A percentile compares a stretch with the other conserved stretches of the same genome.
Evolutionary conservation across 108 stramenopile genomes (phyloP).

Genomic region (Conticribra guillardii): DNA sequence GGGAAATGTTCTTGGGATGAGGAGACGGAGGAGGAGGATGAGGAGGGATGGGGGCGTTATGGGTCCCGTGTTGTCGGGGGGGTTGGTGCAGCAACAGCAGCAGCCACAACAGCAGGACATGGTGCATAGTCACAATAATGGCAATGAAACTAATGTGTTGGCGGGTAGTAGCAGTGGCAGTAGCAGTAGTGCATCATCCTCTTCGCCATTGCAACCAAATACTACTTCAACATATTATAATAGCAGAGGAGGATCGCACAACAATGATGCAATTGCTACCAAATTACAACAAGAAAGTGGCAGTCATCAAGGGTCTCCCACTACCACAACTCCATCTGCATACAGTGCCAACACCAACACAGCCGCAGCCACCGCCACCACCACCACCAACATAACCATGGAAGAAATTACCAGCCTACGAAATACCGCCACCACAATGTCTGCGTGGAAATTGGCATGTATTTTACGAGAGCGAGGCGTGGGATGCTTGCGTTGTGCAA

Average conservation of each 20-base stretch:
- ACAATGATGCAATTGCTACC: too few species aligned
- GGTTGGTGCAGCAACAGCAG: neutral
- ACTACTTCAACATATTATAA: too few species aligned
- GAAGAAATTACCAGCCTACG: slow-evolving; percentile 37
- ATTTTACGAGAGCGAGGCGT: slow-evolving; percentile 35
- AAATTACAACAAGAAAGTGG: too few species aligned
- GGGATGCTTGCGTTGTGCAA: slow-evolving; percentile 36
- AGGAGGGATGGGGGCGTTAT: slow-evolving; percentile 33
- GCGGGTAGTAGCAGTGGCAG: too few species aligned
- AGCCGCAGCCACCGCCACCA: neutral
- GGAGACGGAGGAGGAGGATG: slow-evolving; percentile 9
- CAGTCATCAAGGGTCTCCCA: too few species aligned
- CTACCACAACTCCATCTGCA: too few species aligned
- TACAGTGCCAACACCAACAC: neutral
- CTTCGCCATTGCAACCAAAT: too few species aligned
- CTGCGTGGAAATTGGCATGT: slow-evolving; percentile 44
- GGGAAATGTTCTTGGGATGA: neutral
- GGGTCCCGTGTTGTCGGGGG: slow-evolving; percentile 28
- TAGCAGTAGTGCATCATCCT: too few species aligned
- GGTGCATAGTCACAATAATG: neutral
- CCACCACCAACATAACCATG: slow-evolving; percentile 12
- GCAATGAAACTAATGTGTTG: neutral
- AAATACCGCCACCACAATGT: slow-evolving; percentile 38
- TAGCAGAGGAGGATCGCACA: too few species aligned
- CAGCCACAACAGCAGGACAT: neutral